Base-by-base conservation (phyloP, 2,329 filamentous ascomycete genomes). In the Ascochyta rabiei region DNA sequence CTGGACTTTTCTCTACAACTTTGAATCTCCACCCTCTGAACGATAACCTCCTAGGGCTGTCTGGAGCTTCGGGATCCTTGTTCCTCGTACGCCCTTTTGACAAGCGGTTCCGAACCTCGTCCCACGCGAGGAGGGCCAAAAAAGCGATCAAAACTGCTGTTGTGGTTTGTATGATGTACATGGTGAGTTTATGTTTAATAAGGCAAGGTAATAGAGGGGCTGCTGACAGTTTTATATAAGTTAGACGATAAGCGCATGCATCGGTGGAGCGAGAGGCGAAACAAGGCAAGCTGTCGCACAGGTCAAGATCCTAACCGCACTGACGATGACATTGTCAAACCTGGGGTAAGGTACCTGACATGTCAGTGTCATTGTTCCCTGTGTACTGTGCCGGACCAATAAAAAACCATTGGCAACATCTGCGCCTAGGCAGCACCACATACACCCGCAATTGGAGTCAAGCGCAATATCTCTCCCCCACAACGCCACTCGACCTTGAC, bases 161-260 rank as follows among this genome's bases (percentile, higher is more conserved):
- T n/a, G 62, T 66, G 30, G 61, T 67, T 41, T 59, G 61, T 47
- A 64, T 49, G 15, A 63, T 57, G 40, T 59, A 67, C 64, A 67
- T 67, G 13, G 4, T 31, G 24, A 12, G 13, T 9, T 18, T 6
- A 18, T 40, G n/a, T 42, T 28, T 44, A 16, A n/a, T 37, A 18
- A 15, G 6, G 33, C 9, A 19, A 18, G 13, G 10, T 39, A n/a
- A 33, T 6, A 44, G 33, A 33, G 16, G 23, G 31, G 10, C 18
- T 30, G n/a, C 33, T 48, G 39, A 43, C 40, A 2, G 2, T 30
- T 38, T 43, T 26, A 33, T 39, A 46, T 24, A 33, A 8, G 15
- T 41, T 35, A 23, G n/a, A 43, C 39, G 19, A 48, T 49, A 43
- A 8, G n/a, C 19, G 28, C 23, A 39, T 33, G 31, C 38, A 24